A percentile compares a stretch with the other conserved stretches of the same genome.
These are phyloP conservation scores for Lophiostoma macrostomum DNA, from an alignment of 495 filamentous ascomycete genomes.

Conservation along the genomic window DNA sequence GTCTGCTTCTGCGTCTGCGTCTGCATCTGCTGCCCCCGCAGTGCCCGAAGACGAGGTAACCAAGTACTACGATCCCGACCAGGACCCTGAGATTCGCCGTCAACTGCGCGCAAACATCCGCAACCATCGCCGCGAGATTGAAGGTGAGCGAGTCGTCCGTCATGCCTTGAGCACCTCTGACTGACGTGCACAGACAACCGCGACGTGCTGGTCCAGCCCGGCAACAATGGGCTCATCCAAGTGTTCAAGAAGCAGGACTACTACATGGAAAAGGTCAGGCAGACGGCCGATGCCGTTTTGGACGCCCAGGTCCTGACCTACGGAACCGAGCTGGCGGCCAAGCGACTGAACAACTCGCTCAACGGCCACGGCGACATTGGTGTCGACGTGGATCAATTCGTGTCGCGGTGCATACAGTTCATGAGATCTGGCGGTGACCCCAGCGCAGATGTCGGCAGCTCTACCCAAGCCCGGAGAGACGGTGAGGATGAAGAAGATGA, in stretches of 20 bases:
- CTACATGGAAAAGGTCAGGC: slow-evolving; percentile 68
- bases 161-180: slow-evolving; percentile 6
- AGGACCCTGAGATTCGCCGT: slow-evolving; percentile 75
- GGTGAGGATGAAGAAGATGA: slow-evolving; percentile 56
- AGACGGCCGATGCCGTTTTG: slow-evolving; percentile 88
- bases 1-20: no score
- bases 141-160: slow-evolving; percentile 47
- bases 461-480: slow-evolving; percentile 50
- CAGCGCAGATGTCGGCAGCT: background rate
- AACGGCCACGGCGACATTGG: slow-evolving; percentile 66
- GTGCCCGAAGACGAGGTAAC: slow-evolving; percentile 5
- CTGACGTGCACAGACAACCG: slow-evolving; percentile 14
- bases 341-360: slow-evolving; percentile 66
- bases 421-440: slow-evolving; percentile 62
- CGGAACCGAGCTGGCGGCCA: slow-evolving; percentile 71
- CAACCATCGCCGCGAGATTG: slow-evolving; percentile 62
- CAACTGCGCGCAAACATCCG: slow-evolving; percentile 64
- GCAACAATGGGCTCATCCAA: slow-evolving; percentile 46
- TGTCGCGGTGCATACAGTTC: slow-evolving; percentile 83
- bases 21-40: no score
- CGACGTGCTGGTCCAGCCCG: slow-evolving; percentile 36
- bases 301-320: slow-evolving; percentile 81
- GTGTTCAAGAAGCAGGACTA: slow-evolving; percentile 64
- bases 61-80: slow-evolving; percentile 80
- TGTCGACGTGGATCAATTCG: slow-evolving; percentile 89